These are phyloP conservation scores for Spathaspora boniae DNA, from an alignment of 805 yeast genomes.

Conservation along the genomic window DNA sequence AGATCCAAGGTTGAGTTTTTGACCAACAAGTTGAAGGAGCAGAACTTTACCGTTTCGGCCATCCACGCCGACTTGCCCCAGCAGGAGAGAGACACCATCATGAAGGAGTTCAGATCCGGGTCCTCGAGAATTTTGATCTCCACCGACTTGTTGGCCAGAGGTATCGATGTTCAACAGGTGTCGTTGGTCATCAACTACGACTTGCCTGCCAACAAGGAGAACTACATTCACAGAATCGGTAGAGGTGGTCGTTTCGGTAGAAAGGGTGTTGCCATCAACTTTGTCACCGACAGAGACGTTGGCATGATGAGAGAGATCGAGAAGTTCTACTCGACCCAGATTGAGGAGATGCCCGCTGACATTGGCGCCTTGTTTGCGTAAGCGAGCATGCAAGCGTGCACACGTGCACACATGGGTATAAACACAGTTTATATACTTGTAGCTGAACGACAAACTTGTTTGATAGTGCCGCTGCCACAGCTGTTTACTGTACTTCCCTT, in stretches of 20 bases:
- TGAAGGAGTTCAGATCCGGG: constrained; percentile 95
- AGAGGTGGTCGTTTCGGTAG: constrained; percentile 98
- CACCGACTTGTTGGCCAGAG: constrained; percentile 96
- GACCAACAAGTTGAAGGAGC: constrained; percentile 65
- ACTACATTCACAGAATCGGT: constrained; percentile 96
- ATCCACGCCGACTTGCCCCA: constrained; percentile 98
- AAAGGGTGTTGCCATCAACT: constrained; percentile 96
- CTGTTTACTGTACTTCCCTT: too few relatives aligned
- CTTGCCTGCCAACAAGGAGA: constrained; percentile 84
- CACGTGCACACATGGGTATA: too few relatives aligned
- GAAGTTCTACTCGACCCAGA: constrained; percentile 83
- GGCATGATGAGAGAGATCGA: constrained; percentile 80
- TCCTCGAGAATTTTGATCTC: constrained; percentile 88
- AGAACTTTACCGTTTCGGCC: constrained; percentile 87
- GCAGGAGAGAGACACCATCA: constrained; percentile 85
- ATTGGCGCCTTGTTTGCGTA: constrained; percentile 49
- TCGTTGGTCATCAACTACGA: constrained; percentile 94
- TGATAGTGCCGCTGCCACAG: too few relatives aligned
- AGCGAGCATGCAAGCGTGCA: too few relatives aligned
- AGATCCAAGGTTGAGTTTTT: constrained; percentile 91
- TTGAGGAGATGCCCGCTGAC: constrained; percentile 88
- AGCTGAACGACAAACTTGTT: too few relatives aligned
- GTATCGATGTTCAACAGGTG: constrained; percentile 97
- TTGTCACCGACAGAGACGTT: constrained; percentile 78
- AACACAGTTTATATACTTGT: too few relatives aligned